Evolutionary conservation across 1,139 yeast species (phyloP).

Genomic region (Diutina pseudorugosa): DNA sequence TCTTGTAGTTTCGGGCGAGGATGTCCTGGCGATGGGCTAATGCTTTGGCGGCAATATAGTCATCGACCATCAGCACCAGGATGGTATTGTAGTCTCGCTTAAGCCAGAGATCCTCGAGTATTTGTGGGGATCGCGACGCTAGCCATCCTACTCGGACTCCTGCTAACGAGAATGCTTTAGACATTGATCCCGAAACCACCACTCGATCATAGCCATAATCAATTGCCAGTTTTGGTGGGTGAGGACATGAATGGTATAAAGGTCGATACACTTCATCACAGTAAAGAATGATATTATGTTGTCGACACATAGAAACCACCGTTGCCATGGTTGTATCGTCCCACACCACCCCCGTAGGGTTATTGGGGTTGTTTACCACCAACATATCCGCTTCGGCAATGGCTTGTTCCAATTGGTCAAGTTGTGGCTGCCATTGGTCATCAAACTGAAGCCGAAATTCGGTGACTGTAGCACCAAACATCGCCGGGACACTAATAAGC

Average conservation of each 20-base stretch:
- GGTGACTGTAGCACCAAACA: constrained; percentile 31
- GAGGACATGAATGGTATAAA: constrained; percentile 20
- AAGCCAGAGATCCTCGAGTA: constrained; percentile 21
- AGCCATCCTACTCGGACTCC: constrained; percentile 48
- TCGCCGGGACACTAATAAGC: constrained; percentile 34
- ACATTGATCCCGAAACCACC: constrained; percentile 38
- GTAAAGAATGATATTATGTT: constrained; percentile 22
- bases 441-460: constrained; percentile 20
- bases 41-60: constrained; percentile 33
- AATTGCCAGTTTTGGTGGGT: constrained; percentile 27
- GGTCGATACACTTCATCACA: constrained; percentile 52
- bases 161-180: constrained; percentile 45
- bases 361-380: constrained; percentile 42
- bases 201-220: constrained; percentile 31
- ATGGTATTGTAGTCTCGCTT: constrained; percentile 44
- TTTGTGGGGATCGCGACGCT: constrained; percentile 19
- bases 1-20: constrained; percentile 23
- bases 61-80: constrained; percentile 38
- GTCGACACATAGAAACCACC: constrained; percentile 28
- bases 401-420: constrained; percentile 15
- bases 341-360: constrained; percentile 43
- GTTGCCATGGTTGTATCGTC: constrained; percentile 18
- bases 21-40: constrained; percentile 21
- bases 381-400: constrained; percentile 23
- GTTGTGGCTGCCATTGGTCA: constrained; percentile 24